phyloP scores from a whole-genome alignment of 2,329 filamentous ascomycete genomes.

The Colletotrichum destructivum region DNA sequence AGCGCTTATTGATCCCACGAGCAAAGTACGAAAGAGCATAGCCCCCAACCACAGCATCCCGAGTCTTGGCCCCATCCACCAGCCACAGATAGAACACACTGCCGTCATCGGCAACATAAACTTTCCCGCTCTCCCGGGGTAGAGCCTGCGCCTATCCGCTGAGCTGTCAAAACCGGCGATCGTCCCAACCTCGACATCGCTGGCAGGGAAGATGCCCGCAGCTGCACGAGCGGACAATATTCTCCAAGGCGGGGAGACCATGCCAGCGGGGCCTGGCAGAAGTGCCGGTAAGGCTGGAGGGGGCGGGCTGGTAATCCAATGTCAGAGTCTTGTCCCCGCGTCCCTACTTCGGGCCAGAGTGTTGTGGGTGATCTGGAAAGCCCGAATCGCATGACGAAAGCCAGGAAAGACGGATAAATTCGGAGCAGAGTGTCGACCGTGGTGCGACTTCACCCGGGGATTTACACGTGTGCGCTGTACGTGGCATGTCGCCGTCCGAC shows the following conservation, averaged over 20 bases:
- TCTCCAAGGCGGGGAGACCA: not conserved
- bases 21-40: not conserved
- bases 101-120: not conserved
- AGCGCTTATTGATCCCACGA: too few species aligned
- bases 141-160: not conserved
- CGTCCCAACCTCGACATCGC: not conserved
- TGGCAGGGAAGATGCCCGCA: constrained; percentile 5
- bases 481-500: constrained; percentile 1
- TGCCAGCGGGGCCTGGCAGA: not conserved
- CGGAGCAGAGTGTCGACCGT: too few species aligned
- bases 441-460: not conserved
- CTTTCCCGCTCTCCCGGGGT: not conserved
- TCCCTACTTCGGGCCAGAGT: not conserved
- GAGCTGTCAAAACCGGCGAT: not conserved
- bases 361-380: too few species aligned
- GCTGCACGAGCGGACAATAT: too few species aligned
- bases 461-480: not conserved
- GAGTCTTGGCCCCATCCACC: not conserved
- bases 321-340: not conserved
- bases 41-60: not conserved
- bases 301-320: not conserved
- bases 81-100: not conserved
- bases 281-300: not conserved
- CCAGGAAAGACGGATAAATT: not conserved
- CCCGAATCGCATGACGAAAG: not conserved